Percentiles rank a stretch among this genome's conserved stretches.
Evolutionary conservation across 2,329 filamentous ascomycete genomes (phyloP).

Genomic region (Periconia sp.): DNA sequence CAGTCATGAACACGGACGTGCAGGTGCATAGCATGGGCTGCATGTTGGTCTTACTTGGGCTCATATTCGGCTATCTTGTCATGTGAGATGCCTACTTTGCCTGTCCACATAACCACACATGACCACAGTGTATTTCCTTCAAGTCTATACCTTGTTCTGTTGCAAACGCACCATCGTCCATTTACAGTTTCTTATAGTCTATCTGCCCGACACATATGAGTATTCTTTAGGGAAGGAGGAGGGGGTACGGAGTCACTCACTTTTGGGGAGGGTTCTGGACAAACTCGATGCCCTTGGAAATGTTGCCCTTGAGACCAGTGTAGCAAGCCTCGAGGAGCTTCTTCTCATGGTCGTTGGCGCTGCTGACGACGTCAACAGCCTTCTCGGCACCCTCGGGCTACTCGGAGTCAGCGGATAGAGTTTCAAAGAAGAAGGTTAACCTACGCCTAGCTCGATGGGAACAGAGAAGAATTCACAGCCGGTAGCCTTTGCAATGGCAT

Average conservation of each 20-base stretch:
- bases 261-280: constrained; percentile 75
- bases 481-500: constrained; percentile 81
- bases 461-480: constrained; percentile 94
- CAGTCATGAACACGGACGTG: neutral
- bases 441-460: constrained; percentile 92
- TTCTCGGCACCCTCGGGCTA: constrained; percentile 86
- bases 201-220: constrained; percentile 19
- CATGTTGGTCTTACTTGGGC: no score
- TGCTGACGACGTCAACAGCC: constrained; percentile 77
- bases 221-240: constrained; percentile 5
- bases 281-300: constrained; percentile 91
- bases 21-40: no score
- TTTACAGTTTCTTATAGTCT: constrained; percentile 19
- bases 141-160: no score
- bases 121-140: no score
- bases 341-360: constrained; percentile 87
- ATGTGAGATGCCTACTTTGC: no score
- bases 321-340: constrained; percentile 77
- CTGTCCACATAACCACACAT: no score
- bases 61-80: no score
- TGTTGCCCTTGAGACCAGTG: constrained; percentile 87
- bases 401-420: constrained; percentile 23
- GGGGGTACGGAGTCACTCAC: constrained; percentile 26
- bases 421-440: constrained; percentile 46
- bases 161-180: no score